Percentiles rank a stretch among this genome's conserved stretches.
Conservation (phyloP, 2,329 filamentous ascomycete species). For the Coniochaeta ligniaria region DNA sequence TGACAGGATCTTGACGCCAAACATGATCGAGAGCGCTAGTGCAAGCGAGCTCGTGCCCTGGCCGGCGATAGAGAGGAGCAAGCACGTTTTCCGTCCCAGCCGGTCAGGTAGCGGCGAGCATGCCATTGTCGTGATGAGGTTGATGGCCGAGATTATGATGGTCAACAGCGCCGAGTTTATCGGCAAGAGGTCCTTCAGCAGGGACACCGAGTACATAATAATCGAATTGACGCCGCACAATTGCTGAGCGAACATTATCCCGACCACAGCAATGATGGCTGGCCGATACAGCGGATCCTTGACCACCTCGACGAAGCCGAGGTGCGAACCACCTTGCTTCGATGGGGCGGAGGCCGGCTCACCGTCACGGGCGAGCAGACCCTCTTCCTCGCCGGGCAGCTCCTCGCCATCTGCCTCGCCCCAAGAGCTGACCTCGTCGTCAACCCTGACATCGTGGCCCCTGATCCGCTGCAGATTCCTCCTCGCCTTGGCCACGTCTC, state of each 20-base stretch:
- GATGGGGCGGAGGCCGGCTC: slow-evolving; percentile 1
- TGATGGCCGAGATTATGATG: slow-evolving; percentile 79
- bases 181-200: slow-evolving; percentile 74
- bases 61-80: slow-evolving; percentile 74
- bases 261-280: slow-evolving; percentile 75
- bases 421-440: slow-evolving; percentile 64
- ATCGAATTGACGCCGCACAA: slow-evolving; percentile 93
- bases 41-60: slow-evolving; percentile 75
- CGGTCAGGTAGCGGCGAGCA: slow-evolving; percentile 83
- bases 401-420: slow-evolving; percentile 35
- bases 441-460: slow-evolving; percentile 60
- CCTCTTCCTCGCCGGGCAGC: slow-evolving; percentile 57
- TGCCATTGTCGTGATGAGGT: slow-evolving; percentile 72
- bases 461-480: slow-evolving; percentile 68
- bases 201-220: slow-evolving; percentile 95
- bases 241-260: slow-evolving; percentile 90
- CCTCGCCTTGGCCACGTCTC: slow-evolving; percentile 53
- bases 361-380: slow-evolving; percentile 46
- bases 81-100: slow-evolving; percentile 78
- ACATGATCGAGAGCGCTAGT: slow-evolving; percentile 74
- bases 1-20: slow-evolving; percentile 65
- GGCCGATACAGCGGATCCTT: slow-evolving; percentile 61
- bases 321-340: slow-evolving; percentile 19
- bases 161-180: slow-evolving; percentile 78
- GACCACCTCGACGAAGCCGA: slow-evolving; percentile 60